Conservation (phyloP, 371 early-diverging fungal genomes). For the Funneliformis caledonium region DNA sequence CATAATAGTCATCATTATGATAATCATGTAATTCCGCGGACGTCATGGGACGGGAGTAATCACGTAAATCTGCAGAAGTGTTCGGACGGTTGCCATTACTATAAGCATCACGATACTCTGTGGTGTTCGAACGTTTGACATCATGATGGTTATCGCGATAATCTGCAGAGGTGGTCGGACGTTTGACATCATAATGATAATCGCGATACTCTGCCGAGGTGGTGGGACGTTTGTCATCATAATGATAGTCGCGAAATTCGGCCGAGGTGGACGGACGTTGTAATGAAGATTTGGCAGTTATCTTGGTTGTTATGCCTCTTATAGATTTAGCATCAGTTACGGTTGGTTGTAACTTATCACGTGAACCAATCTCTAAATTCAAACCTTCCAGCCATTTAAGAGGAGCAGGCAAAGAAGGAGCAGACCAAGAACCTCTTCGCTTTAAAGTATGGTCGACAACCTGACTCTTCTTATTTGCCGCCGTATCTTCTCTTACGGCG, state of each 20-base stretch:
- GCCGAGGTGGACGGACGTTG: conserved; percentile 21
- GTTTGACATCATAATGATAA: background rate
- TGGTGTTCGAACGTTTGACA: conserved; percentile 6
- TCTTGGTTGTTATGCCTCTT: background rate
- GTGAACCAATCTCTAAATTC: background rate
- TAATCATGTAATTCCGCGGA: conserved; percentile 26
- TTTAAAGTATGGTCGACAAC: background rate
- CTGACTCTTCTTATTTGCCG: background rate
- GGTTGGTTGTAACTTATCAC: conserved; percentile 19
- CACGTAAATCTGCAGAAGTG: background rate
- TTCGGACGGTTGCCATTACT: background rate
- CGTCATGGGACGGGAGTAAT: background rate
- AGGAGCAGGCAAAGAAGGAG: conserved; percentile 10
- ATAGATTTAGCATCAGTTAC: conserved; percentile 16
- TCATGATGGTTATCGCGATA: conserved; percentile 20
- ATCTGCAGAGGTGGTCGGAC: conserved; percentile 29
- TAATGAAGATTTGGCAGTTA: background rate
- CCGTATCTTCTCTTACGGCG: background rate
- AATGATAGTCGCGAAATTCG: conserved; percentile 30
- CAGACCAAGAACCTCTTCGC: conserved; percentile 37
- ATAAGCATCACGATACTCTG: conserved; percentile 30
- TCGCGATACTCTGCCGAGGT: conserved; percentile 37
- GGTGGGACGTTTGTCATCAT: conserved; percentile 11
- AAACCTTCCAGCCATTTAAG: conserved; percentile 19
- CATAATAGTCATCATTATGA: conserved; percentile 1